Conservation (phyloP, 1,284 basidiomycete species). For the Moniliophthora roreri region DNA sequence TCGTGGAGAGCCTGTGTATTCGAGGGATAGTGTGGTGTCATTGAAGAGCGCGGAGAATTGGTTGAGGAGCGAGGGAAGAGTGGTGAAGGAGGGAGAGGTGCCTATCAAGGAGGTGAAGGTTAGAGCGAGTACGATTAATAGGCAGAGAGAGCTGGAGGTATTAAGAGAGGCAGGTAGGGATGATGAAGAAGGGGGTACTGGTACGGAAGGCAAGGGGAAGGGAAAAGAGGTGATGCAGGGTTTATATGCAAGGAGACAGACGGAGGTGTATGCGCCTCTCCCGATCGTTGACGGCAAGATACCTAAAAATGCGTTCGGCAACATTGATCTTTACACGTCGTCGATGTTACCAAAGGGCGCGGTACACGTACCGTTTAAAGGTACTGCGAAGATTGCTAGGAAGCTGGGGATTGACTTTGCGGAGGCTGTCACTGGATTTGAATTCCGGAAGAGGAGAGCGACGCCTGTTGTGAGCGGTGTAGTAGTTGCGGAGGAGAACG, state of each 20-base stretch:
- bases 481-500: conserved; percentile 84
- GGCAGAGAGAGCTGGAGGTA: conserved; percentile 83
- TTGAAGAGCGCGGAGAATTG: conserved; percentile 94
- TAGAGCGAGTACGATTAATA: conserved; percentile 81
- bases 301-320: conserved; percentile 95
- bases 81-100: conserved; percentile 73
- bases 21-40: conserved; percentile 78
- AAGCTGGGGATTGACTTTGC: conserved; percentile 88
- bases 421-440: conserved; percentile 94
- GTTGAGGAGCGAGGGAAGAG: conserved; percentile 83
- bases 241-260: conserved; percentile 86
- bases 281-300: conserved; percentile 86
- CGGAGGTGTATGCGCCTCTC: conserved; percentile 76
- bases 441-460: conserved; percentile 90
- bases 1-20: conserved; percentile 91
- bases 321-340: conserved; percentile 94
- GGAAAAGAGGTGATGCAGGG: conserved; percentile 74
- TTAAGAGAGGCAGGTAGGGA: conserved; percentile 41
- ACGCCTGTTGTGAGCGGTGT: conserved; percentile 86
- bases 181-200: conserved; percentile 41
- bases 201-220: conserved; percentile 31
- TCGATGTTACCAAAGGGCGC: conserved; percentile 93
- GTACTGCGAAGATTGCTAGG: conserved; percentile 86
- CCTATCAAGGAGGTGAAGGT: conserved; percentile 92
- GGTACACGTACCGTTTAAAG: conserved; percentile 86